Percentiles rank a stretch among this genome's conserved stretches.
Conservation (phyloP, 768 basidiomycete genomes). For the Lactifluus piperatus region DNA sequence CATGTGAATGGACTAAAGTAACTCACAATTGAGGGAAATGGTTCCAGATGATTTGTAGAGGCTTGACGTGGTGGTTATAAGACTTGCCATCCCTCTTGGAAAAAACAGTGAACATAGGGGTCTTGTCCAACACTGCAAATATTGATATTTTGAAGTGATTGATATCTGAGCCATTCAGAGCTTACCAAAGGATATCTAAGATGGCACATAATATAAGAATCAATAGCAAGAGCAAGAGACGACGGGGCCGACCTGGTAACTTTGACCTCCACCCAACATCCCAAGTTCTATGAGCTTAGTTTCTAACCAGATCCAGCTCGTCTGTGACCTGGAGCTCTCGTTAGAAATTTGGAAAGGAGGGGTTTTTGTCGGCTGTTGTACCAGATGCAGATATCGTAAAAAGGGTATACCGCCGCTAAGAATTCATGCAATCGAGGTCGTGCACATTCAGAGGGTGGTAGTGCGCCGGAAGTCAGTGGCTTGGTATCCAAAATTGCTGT, state of each 20-base stretch:
- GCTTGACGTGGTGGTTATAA: conserved; percentile 75
- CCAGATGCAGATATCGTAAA: conserved; percentile 91
- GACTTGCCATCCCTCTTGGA: conserved; percentile 61
- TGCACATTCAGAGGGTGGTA: conserved; percentile 76
- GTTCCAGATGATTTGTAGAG: conserved; percentile 81
- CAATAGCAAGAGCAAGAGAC: background rate
- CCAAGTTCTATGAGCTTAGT: conserved; percentile 80
- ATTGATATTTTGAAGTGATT: conserved; percentile 7
- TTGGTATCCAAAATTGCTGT: conserved; percentile 79
- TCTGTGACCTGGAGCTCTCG: conserved; percentile 54
- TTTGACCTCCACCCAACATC: conserved; percentile 63
- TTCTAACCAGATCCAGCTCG: conserved; percentile 86
- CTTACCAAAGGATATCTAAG: conserved; percentile 19
- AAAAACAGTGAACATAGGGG: conserved; percentile 84
- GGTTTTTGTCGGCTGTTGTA: conserved; percentile 25
- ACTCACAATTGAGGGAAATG: conserved; percentile 72
- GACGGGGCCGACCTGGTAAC: conserved; percentile 48
- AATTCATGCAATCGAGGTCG: conserved; percentile 81
- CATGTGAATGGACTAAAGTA: background rate
- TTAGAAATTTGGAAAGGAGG: background rate
- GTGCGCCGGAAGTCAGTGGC: conserved; percentile 69
- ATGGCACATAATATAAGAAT: background rate
- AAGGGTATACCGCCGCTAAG: conserved; percentile 65
- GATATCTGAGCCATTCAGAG: background rate
- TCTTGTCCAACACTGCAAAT: conserved; percentile 68